phyloP scores from a whole-genome alignment of 2,329 filamentous ascomycete genomes.

The Xylariaceae sp. region DNA sequence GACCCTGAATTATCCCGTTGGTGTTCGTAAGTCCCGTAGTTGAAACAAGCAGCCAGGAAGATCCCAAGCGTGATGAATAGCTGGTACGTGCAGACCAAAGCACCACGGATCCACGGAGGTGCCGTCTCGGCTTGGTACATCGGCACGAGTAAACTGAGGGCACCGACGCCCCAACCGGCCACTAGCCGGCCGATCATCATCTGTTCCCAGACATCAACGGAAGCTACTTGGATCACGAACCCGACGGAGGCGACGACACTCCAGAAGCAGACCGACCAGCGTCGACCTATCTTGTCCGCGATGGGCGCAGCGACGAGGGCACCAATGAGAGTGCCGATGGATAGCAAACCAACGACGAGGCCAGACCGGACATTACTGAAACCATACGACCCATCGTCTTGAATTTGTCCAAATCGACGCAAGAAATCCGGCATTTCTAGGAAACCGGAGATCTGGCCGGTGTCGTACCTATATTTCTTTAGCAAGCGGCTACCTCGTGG shows the following conservation, averaged over 20 bases:
- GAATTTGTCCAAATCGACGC: conserved; percentile 50
- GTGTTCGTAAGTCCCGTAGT: conserved; percentile 61
- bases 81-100: conserved; percentile 69
- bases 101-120: conserved; percentile 67
- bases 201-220: conserved; percentile 61
- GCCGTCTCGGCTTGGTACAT: conserved; percentile 76
- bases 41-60: conserved; percentile 60
- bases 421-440: conserved; percentile 61
- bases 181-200: conserved; percentile 67
- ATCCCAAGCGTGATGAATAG: conserved; percentile 74
- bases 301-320: conserved; percentile 63
- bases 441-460: conserved; percentile 59
- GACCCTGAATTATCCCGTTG: conserved; percentile 46
- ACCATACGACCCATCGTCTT: conserved; percentile 41
- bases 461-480: conserved; percentile 45
- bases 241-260: conserved; percentile 64
- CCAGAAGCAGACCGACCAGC: conserved; percentile 63
- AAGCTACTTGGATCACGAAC: conserved; percentile 68
- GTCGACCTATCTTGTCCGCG: conserved; percentile 67
- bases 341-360: conserved; percentile 61
- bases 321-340: conserved; percentile 63
- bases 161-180: conserved; percentile 69
- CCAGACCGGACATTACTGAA: conserved; percentile 60
- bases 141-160: conserved; percentile 65
- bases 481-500: not conserved